phyloP scores from a whole-genome alignment of 805 yeast species.

The Lachancea cidri region DNA sequence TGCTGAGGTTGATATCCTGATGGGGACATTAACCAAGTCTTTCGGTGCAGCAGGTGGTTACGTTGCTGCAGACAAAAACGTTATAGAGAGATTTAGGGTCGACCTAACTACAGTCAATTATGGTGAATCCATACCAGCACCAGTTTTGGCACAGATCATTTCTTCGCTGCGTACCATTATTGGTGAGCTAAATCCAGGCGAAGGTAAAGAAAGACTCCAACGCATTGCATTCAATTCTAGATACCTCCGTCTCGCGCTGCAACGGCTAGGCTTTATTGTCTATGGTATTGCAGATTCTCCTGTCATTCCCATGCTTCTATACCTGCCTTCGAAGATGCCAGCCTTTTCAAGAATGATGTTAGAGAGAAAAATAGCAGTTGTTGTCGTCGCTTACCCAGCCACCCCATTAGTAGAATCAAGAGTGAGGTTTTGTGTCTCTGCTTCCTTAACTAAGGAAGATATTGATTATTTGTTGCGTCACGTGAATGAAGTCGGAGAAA shows the following conservation, averaged over 20 bases:
- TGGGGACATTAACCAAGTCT: constrained; percentile 97
- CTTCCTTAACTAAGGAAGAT: constrained; percentile 91
- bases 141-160: constrained; percentile 82
- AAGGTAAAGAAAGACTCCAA: constrained; percentile 84
- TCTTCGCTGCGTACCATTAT: constrained; percentile 72
- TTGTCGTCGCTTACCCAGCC: constrained; percentile 96
- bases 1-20: constrained; percentile 69
- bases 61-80: constrained; percentile 65
- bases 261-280: constrained; percentile 88
- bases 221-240: constrained; percentile 95
- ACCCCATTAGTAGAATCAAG: constrained; percentile 87
- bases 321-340: constrained; percentile 92
- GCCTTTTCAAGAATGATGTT: constrained; percentile 80
- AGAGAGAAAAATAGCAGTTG: constrained; percentile 81
- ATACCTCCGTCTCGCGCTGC: constrained; percentile 83
- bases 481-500: constrained; percentile 74
- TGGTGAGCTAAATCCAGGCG: constrained; percentile 85
- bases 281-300: constrained; percentile 97
- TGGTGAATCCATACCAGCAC: constrained; percentile 86
- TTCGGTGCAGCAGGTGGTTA: constrained; percentile 99
- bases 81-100: constrained; percentile 70
- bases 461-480: constrained; percentile 72
- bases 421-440: constrained; percentile 86
- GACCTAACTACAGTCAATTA: constrained; percentile 68
- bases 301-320: constrained; percentile 82